A percentile compares a stretch with the other conserved stretches of the same genome.
These are phyloP conservation scores for Pseudocercospora pini-densiflorae DNA, from an alignment of 2,329 filamentous ascomycete genomes.

Conservation along the genomic window DNA sequence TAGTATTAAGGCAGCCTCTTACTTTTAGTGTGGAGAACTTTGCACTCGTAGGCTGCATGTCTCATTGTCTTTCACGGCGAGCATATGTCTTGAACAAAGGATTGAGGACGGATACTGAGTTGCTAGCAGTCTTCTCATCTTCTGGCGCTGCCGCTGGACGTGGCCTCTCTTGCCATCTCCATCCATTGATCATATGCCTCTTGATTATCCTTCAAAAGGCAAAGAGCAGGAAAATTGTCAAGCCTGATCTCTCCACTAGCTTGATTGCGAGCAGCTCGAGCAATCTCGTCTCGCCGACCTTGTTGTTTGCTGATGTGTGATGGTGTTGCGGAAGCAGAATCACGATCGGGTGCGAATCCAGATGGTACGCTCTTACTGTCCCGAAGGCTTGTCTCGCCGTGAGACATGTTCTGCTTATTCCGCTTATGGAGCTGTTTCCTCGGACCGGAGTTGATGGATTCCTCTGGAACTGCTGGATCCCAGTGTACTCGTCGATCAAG, in stretches of 20 bases:
- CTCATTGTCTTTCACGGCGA: background rate
- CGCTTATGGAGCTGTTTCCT: background rate
- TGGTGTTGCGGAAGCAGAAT: background rate
- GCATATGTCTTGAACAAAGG: background rate
- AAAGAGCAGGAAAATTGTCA: background rate
- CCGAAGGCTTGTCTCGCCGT: background rate
- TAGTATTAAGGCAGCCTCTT: background rate
- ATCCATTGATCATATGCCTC: background rate
- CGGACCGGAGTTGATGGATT: background rate
- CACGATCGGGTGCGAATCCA: background rate
- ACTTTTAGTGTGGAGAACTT: background rate
- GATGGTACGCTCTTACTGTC: background rate
- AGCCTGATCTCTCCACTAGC: background rate
- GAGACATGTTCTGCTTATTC: background rate
- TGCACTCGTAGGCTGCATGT: background rate
- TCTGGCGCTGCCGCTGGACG: background rate
- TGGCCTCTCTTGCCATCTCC: background rate
- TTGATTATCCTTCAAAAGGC: background rate
- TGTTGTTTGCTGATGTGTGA: background rate
- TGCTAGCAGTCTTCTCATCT: too few relatives aligned
- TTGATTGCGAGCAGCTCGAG: background rate
- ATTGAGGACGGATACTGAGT: too few relatives aligned
- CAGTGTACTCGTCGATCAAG: background rate
- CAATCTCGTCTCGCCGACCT: background rate
- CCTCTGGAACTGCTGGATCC: background rate